These are phyloP conservation scores for Tripterygium wilfordii DNA, from an alignment of 177 flowering plant genomes.

Conservation along the genomic window DNA sequence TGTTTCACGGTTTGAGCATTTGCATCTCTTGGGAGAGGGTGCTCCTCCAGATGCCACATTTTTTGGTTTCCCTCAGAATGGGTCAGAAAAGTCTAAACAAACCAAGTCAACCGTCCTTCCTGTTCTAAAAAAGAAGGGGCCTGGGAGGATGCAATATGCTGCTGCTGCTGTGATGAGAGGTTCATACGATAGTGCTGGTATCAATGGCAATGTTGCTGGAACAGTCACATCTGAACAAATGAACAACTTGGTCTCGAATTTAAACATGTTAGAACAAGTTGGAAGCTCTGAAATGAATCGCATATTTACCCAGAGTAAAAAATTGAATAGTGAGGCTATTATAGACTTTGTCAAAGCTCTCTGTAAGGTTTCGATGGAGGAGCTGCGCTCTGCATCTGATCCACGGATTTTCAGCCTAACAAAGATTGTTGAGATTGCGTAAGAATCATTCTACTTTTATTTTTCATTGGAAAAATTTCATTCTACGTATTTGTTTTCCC, in stretches of 20 bases:
- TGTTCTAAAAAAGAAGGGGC: conserved; percentile 84
- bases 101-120: conserved; percentile 77
- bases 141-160: conserved; percentile 79
- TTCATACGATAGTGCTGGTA: conserved; percentile 97
- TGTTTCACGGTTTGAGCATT: conserved; percentile 96
- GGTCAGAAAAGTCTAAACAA: conserved; percentile 77
- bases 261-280: conserved; percentile 98
- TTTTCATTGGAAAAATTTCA: no score
- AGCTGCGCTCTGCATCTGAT: conserved; percentile 86
- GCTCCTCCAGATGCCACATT: conserved; percentile 99
- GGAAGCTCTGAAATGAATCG: conserved; percentile 93
- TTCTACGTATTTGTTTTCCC: no score
- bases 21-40: conserved; percentile 98
- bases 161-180: conserved; percentile 88
- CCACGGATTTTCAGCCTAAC: conserved; percentile 99
- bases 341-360: conserved; percentile 97
- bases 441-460: conserved; percentile 23
- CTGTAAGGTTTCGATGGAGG: conserved; percentile 98
- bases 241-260: conserved; percentile 84
- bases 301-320: conserved; percentile 88
- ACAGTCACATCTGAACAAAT: conserved; percentile 83
- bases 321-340: conserved; percentile 92
- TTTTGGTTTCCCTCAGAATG: conserved; percentile 80
- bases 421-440: conserved; percentile 99
- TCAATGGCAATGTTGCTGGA: conserved; percentile 75